Base-by-base conservation (phyloP, 331 rosid species). In the Cydonia oblonga region DNA sequence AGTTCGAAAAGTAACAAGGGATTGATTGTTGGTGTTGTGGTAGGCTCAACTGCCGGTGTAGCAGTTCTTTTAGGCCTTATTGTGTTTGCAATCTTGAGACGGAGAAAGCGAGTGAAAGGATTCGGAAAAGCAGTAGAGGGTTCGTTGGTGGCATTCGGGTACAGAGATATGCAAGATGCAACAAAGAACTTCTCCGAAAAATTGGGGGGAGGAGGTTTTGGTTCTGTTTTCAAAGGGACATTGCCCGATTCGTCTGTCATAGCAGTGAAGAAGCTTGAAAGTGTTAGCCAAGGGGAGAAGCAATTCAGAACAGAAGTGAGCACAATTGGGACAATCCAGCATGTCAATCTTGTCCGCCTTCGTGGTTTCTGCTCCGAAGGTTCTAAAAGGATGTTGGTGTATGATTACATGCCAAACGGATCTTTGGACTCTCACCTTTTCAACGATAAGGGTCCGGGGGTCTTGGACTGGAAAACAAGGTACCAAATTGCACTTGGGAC, bases 151-250 rank as follows among this genome's bases (percentile, higher is more conserved):
- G 95, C 90, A 46, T 93, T 80, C 80, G 84, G 82, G 25, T 90
- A 87, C 28, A 78, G 87, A 78, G 96, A 93, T 77, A 52, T 90
- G 81, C 95, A 89, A 54, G 85, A 82, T 65, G 95, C 87, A 9
- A 93, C 98, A 0, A 89, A 86, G 84, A 87, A 93, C 76, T 90
- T 93, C 82, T 83, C 90, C 0, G 92, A 89, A 25, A 93, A 90
- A 76, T 81, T 93, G 26, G 98, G 98, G 6, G 96, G 92, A 64
- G 97, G 97, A 6, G 93, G 96, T 5, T 93, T 93, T 33, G 97
- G 98, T 75, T 89, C 88, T 5, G 90, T 90, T 20, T 93, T 93
- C 80, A 90, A 86, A 75, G 98, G 98, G 58, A 77, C 79, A 7
- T 35, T 90, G 79, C 80, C 80, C 2, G 90, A 93, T 78, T 84